Evolutionary conservation across 2,329 filamentous ascomycete genomes (phyloP).

Genomic region (Rasamsonia emersonii): DNA sequence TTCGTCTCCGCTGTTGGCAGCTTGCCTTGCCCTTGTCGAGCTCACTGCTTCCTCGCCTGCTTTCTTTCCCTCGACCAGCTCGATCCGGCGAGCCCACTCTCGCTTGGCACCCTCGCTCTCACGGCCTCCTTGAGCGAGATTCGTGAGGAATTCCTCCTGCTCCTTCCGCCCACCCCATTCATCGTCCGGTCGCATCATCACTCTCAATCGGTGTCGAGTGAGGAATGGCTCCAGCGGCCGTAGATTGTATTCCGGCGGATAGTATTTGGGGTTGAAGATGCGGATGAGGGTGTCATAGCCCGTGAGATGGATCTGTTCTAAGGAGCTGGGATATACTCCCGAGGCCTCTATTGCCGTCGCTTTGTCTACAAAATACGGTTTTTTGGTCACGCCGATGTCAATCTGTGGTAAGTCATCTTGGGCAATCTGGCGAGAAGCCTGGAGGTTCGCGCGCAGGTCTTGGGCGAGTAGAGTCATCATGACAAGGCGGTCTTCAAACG

Average conservation of each 20-base stretch:
- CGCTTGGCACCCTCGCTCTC: constrained; percentile 28
- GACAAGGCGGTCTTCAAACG: constrained; percentile 39
- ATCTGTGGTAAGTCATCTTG: constrained; percentile 22
- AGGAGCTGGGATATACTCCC: constrained; percentile 23
- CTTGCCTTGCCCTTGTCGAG: constrained; percentile 35
- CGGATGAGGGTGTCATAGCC: constrained; percentile 43
- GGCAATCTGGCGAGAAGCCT: constrained; percentile 9
- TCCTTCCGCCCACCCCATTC: constrained; percentile 32
- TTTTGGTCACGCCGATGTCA: constrained; percentile 41
- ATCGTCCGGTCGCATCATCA: constrained; percentile 35
- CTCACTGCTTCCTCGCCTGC: constrained; percentile 30
- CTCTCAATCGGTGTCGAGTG: constrained; percentile 33
- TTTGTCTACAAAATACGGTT: constrained; percentile 42
- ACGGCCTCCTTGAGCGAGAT: constrained; percentile 28
- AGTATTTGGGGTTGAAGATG: constrained; percentile 42
- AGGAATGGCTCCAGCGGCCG: constrained; percentile 35
- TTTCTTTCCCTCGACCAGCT: constrained; percentile 32
- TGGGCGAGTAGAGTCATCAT: constrained; percentile 43
- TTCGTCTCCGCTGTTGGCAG: constrained; percentile 19
- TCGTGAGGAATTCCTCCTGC: constrained; percentile 29
- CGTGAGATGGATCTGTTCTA: constrained; percentile 40
- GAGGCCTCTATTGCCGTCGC: constrained; percentile 34
- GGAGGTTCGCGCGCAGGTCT: constrained; percentile 28
- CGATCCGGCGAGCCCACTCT: constrained; percentile 36
- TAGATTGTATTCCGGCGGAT: constrained; percentile 36